A percentile compares a stretch with the other conserved stretches of the same genome.
Conservation (phyloP, 257 asterid genomes). For the Solanum pennellii region DNA sequence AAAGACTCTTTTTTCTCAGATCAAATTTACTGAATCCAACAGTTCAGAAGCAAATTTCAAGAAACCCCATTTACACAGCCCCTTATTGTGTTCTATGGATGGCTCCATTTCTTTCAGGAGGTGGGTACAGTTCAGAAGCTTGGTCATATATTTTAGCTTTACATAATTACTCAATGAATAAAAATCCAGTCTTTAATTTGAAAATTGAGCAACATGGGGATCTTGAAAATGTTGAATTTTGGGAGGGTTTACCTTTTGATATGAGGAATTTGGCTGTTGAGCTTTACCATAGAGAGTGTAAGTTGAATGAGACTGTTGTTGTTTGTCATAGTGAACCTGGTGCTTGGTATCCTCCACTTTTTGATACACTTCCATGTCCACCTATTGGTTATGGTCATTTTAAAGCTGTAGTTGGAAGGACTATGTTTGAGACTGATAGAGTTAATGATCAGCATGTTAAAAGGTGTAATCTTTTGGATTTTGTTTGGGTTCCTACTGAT, state of each 20-base stretch:
- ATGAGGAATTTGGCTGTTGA: slow-evolving; percentile 44
- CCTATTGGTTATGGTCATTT: slow-evolving; percentile 29
- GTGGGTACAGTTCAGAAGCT: slow-evolving; percentile 92
- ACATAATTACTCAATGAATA: slow-evolving; percentile 17
- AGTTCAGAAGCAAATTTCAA: background rate
- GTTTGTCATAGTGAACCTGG: slow-evolving; percentile 96
- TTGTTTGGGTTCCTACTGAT: slow-evolving; percentile 96
- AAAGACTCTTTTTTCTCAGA: slow-evolving; percentile 8
- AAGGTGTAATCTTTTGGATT: slow-evolving; percentile 67
- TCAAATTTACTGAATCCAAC: slow-evolving; percentile 6
- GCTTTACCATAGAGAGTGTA: slow-evolving; percentile 41
- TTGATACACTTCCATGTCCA: slow-evolving; percentile 69
- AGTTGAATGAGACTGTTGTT: slow-evolving; percentile 47
- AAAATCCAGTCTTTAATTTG: slow-evolving; percentile 35
- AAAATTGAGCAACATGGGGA: slow-evolving; percentile 74
- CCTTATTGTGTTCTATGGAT: slow-evolving; percentile 73
- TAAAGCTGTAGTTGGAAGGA: slow-evolving; percentile 66
- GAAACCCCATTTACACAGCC: slow-evolving; percentile 3
- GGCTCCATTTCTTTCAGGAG: slow-evolving; percentile 94
- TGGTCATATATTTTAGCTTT: slow-evolving; percentile 84
- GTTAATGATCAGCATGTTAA: slow-evolving; percentile 46
- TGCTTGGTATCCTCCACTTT: slow-evolving; percentile 87
- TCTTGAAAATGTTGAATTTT: slow-evolving; percentile 44
- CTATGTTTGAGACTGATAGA: slow-evolving; percentile 90
- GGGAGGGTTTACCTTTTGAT: slow-evolving; percentile 67